Conservation (phyloP, 805 yeast species). For the Barnettozyma populi region DNA sequence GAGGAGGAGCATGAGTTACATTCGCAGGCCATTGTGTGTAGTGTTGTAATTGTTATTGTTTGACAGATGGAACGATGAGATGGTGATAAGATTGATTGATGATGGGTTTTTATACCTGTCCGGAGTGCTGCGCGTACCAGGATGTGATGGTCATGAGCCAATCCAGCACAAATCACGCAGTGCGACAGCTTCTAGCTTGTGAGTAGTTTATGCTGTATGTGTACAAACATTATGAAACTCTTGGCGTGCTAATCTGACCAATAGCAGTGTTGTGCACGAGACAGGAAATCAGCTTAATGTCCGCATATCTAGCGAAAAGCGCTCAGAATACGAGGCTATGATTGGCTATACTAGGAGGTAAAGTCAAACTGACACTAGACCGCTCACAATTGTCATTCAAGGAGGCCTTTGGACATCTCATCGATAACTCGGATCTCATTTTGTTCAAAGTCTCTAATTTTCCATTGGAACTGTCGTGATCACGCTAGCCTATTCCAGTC, state of each 20-base stretch:
- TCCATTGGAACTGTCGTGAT: too few species aligned
- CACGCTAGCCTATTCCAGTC: too few species aligned
- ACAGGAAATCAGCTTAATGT: background rate
- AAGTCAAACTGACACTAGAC: background rate
- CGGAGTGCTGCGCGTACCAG: conserved; percentile 3
- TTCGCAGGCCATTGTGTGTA: conserved; percentile 4
- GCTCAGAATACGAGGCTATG: background rate
- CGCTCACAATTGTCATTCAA: background rate
- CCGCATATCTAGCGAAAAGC: background rate
- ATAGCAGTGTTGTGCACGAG: background rate
- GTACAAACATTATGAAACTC: background rate
- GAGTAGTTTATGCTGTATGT: background rate
- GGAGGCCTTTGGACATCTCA: too few species aligned
- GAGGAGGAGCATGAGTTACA: conserved; percentile 8
- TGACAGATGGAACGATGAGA: background rate
- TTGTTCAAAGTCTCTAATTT: too few species aligned
- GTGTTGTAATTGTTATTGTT: background rate
- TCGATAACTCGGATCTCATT: too few species aligned
- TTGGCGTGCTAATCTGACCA: too few species aligned
- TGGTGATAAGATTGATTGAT: background rate
- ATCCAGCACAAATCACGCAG: conserved; percentile 3
- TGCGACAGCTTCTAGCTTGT: background rate
- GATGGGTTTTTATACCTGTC: background rate
- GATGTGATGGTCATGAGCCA: background rate
- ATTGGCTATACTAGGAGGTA: background rate